Conservation (phyloP, 768 basidiomycete species). For the Xanthoconium purpureum region DNA sequence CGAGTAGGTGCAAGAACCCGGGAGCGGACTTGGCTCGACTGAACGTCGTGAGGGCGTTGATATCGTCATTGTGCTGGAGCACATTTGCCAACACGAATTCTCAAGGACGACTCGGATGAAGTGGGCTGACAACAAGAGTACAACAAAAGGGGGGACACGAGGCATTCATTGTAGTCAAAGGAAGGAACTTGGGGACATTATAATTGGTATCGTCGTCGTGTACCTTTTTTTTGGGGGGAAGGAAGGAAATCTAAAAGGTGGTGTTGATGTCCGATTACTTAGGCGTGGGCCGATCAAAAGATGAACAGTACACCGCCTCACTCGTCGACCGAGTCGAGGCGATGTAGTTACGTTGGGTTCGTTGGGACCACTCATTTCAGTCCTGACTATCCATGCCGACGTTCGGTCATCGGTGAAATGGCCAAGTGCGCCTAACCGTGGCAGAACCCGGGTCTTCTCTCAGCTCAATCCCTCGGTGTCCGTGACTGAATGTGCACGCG, state of each 20-base stretch:
- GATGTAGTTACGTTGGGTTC: constrained; percentile 15
- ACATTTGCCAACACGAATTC: constrained; percentile 13
- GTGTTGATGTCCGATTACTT: background rate
- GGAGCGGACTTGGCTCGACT: background rate
- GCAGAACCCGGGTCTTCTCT: constrained; percentile 34
- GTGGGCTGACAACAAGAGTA: constrained; percentile 9
- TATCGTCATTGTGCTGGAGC: constrained; percentile 13
- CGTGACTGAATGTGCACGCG: constrained; percentile 10
- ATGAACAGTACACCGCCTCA: constrained; percentile 29
- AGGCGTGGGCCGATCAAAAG: constrained; percentile 25
- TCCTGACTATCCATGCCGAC: background rate
- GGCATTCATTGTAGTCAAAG: constrained; percentile 22
- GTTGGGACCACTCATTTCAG: background rate
- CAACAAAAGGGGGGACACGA: constrained; percentile 16
- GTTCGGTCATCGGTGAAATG: constrained; percentile 3
- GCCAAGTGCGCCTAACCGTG: constrained; percentile 29
- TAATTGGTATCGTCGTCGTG: constrained; percentile 8
- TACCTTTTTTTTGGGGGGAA: background rate
- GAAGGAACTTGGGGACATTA: background rate
- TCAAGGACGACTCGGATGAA: background rate
- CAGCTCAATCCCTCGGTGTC: constrained; percentile 21
- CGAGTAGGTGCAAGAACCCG: background rate
- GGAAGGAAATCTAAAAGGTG: background rate
- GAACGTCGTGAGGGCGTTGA: constrained; percentile 3
- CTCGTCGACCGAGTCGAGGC: constrained; percentile 11